A percentile compares a stretch with the other conserved stretches of the same genome.
Conservation (phyloP, 1,139 yeast genomes). For the Yamadazyma spencermartinsiae region DNA sequence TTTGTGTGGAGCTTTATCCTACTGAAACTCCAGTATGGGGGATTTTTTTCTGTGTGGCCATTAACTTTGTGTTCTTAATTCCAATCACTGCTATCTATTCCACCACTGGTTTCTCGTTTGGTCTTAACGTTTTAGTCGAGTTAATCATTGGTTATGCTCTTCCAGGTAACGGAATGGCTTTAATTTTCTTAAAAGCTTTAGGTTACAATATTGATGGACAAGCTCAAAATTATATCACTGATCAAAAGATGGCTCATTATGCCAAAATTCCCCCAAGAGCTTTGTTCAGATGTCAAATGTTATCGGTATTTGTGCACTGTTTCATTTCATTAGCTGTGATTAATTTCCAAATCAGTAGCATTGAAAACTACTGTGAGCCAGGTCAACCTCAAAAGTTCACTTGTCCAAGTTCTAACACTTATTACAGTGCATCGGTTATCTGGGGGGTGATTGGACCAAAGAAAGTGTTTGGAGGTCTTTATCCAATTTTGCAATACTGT, state of each 20-base stretch:
- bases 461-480: slow-evolving; percentile 48
- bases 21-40: slow-evolving; percentile 57
- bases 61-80: slow-evolving; percentile 55
- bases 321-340: slow-evolving; percentile 52
- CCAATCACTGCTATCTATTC: slow-evolving; percentile 51
- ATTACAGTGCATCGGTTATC: slow-evolving; percentile 50
- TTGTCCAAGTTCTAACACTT: slow-evolving; percentile 49
- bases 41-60: slow-evolving; percentile 53
- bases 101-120: slow-evolving; percentile 52
- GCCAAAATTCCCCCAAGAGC: slow-evolving; percentile 60
- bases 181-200: slow-evolving; percentile 57
- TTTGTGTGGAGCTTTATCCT: slow-evolving; percentile 46
- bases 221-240: slow-evolving; percentile 56
- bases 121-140: slow-evolving; percentile 60
- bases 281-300: slow-evolving; percentile 56
- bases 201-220: slow-evolving; percentile 62
- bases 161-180: slow-evolving; percentile 63
- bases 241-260: slow-evolving; percentile 63
- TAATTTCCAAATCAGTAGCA: slow-evolving; percentile 45
- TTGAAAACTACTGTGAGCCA: slow-evolving; percentile 42
- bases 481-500: slow-evolving; percentile 48
- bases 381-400: slow-evolving; percentile 41
- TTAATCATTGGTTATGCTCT: slow-evolving; percentile 61
- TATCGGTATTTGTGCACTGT: slow-evolving; percentile 38
- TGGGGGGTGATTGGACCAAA: slow-evolving; percentile 66